Conservation (phyloP, 345 rosid genomes). For the Euphorbia pulcherrima region DNA sequence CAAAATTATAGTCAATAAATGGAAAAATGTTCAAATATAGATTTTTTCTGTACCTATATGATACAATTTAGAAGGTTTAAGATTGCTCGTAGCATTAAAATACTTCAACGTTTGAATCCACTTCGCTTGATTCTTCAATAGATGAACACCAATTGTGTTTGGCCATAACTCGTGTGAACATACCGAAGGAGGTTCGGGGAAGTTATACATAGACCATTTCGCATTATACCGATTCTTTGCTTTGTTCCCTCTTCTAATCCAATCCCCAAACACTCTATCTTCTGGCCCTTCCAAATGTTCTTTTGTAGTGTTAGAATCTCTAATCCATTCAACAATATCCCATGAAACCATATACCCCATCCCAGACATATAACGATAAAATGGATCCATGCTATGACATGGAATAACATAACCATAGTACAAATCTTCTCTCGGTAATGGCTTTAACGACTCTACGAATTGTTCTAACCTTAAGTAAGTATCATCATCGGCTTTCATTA, state of each 20-base stretch:
- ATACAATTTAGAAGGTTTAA: constrained; percentile 82
- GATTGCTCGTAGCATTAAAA: constrained; percentile 57
- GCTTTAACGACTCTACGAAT: constrained; percentile 53
- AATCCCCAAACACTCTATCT: constrained; percentile 63
- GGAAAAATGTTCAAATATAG: not conserved
- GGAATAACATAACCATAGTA: constrained; percentile 85
- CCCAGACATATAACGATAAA: constrained; percentile 82
- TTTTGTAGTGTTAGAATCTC: constrained; percentile 61
- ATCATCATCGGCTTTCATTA: constrained; percentile 82
- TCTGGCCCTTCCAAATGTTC: constrained; percentile 72
- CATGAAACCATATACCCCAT: constrained; percentile 87
- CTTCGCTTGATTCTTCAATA: constrained; percentile 70
- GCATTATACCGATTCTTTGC: constrained; percentile 66
- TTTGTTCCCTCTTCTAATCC: constrained; percentile 64
- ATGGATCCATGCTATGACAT: constrained; percentile 83
- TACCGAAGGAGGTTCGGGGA: constrained; percentile 48
- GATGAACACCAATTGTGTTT: constrained; percentile 65
- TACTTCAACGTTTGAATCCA: constrained; percentile 67
- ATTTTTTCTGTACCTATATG: constrained; percentile 32
- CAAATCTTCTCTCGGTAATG: constrained; percentile 69
- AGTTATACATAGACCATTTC: constrained; percentile 87
- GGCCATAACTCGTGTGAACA: constrained; percentile 88
- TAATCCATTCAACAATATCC: constrained; percentile 86
- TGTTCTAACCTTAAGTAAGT: constrained; percentile 51
- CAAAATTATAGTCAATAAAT: not conserved